These are phyloP conservation scores for Beta macrorhiza DNA, from an alignment of 179 eudicot species.

Conservation along the genomic window DNA sequence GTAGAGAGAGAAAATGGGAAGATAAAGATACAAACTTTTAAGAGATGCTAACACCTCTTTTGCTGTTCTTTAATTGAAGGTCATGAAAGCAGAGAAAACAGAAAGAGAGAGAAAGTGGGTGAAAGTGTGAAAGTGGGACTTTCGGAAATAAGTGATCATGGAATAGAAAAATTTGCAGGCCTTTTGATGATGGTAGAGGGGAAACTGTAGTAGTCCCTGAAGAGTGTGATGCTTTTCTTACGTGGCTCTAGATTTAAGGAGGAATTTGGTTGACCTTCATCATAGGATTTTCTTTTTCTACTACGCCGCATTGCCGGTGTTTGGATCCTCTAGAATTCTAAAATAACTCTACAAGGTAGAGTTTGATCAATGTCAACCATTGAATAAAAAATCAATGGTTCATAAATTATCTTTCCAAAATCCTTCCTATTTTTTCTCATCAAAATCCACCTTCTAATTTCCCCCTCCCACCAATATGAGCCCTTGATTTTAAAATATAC, in stretches of 20 bases:
- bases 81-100: not conserved
- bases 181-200: not conserved
- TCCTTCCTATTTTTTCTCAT: no score
- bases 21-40: conserved; percentile 2
- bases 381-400: no score
- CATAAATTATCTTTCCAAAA: no score
- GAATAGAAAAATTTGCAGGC: not conserved
- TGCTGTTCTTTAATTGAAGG: not conserved
- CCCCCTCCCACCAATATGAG: no score
- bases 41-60: not conserved
- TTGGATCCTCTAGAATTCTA: no score
- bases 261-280: not conserved
- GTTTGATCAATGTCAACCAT: no score
- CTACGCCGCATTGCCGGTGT: no score
- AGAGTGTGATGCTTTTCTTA: not conserved
- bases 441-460: no score
- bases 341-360: no score
- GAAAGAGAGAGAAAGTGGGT: not conserved
- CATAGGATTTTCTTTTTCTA: not conserved
- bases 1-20: not conserved
- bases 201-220: conserved; percentile 5
- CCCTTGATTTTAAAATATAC: no score
- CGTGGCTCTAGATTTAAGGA: not conserved
- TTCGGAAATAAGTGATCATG: conserved; percentile 9
- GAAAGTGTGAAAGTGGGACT: conserved; percentile 4